Evolutionary conservation across 371 early-diverging fungal species (phyloP).

Genomic region (Mucor saturninus): DNA sequence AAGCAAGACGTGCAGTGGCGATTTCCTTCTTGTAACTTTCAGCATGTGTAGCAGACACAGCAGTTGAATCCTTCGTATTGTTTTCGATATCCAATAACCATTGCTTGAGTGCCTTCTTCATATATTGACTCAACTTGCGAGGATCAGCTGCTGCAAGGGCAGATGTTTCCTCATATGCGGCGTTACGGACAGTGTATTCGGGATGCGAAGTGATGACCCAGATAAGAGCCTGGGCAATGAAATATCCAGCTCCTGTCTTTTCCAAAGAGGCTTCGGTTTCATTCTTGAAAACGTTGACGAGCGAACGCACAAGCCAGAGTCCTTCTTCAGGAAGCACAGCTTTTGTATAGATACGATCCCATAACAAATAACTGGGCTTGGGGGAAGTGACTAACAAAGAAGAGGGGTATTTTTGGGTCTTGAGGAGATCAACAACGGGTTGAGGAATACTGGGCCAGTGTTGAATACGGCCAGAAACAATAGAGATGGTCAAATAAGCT

Average conservation of each 20-base stretch:
- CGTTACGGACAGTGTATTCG: conserved; percentile 55
- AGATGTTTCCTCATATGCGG: conserved; percentile 52
- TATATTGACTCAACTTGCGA: conserved; percentile 40
- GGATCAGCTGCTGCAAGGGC: conserved; percentile 46
- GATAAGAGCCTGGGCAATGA: conserved; percentile 54
- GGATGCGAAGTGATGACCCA: conserved; percentile 60
- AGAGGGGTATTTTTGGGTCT: conserved; percentile 48
- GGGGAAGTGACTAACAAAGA: conserved; percentile 40
- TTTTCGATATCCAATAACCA: conserved; percentile 63
- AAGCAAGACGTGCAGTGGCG: conserved; percentile 57
- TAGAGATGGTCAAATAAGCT: conserved; percentile 70
- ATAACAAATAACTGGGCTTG: conserved; percentile 77
- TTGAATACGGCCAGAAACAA: conserved; percentile 51
- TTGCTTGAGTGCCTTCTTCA: conserved; percentile 53
- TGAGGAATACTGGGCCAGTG: conserved; percentile 48
- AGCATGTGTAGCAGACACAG: conserved; percentile 54
- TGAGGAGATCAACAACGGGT: conserved; percentile 38
- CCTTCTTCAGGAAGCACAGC: conserved; percentile 71
- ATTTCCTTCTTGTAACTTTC: conserved; percentile 53
- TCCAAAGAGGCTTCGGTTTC: conserved; percentile 38
- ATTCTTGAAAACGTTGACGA: conserved; percentile 52
- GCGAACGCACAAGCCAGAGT: conserved; percentile 72
- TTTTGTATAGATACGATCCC: conserved; percentile 85
- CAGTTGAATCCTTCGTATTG: conserved; percentile 59
- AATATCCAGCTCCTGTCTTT: conserved; percentile 42